A percentile compares a stretch with the other conserved stretches of the same genome.
These are phyloP conservation scores for Thielaviopsis populi DNA, from an alignment of 2,329 filamentous ascomycete genomes.

Conservation along the genomic window DNA sequence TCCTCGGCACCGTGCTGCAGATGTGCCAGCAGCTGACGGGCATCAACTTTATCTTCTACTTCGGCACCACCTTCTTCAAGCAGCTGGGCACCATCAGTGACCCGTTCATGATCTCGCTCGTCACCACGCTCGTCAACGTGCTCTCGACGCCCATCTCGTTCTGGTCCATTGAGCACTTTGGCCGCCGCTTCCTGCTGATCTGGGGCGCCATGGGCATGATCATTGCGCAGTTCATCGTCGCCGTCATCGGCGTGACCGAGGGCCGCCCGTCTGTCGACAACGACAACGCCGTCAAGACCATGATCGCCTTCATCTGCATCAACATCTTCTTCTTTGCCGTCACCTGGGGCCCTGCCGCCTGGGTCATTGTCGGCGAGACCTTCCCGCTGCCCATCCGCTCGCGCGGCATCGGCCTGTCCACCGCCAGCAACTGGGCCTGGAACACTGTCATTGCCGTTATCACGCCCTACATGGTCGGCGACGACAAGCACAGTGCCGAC, in stretches of 20 bases:
- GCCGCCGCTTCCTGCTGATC: constrained; percentile 67
- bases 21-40: constrained; percentile 56
- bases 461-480: constrained; percentile 55
- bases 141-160: constrained; percentile 75
- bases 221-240: constrained; percentile 74
- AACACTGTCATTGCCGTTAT: constrained; percentile 60
- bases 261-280: constrained; percentile 41
- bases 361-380: constrained; percentile 77
- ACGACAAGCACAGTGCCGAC: constrained; percentile 40
- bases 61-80: constrained; percentile 72
- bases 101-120: constrained; percentile 67
- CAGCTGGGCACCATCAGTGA: constrained; percentile 60
- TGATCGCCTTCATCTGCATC: constrained; percentile 80
- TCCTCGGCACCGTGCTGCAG: constrained; percentile 47
- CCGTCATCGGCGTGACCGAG: constrained; percentile 52
- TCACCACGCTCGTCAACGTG: constrained; percentile 82
- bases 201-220: constrained; percentile 70
- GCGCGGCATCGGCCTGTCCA: constrained; percentile 72
- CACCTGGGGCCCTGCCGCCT: constrained; percentile 73
- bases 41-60: constrained; percentile 90
- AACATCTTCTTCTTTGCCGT: constrained; percentile 88
- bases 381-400: constrained; percentile 82
- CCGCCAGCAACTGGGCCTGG: constrained; percentile 85
- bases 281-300: constrained; percentile 44
- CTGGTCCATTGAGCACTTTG: constrained; percentile 68